Evolutionary conservation across 805 yeast genomes (phyloP).

Genomic region (Ogataea polymorpha): DNA sequence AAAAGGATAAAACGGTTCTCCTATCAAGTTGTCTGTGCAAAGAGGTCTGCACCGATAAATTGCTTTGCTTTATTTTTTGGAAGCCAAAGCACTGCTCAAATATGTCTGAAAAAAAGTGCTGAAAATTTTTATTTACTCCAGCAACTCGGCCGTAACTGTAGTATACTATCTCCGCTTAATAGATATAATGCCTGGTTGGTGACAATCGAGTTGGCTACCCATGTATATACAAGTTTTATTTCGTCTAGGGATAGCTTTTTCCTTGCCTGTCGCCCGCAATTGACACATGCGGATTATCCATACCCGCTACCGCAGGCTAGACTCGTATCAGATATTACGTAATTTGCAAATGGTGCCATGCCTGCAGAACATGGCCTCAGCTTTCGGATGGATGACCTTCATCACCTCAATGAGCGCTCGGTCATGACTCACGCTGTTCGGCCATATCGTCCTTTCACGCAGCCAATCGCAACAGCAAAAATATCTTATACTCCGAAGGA

Average conservation of each 20-base stretch:
- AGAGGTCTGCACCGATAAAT: constrained; percentile 1
- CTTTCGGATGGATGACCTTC: neutral
- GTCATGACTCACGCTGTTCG: constrained; percentile 1
- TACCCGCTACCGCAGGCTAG: neutral
- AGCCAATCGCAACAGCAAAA: constrained; percentile 3
- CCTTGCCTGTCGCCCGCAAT: neutral
- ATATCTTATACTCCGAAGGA: neutral
- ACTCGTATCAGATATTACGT: neutral
- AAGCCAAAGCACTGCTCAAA: constrained; percentile 1
- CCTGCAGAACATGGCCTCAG: no score
- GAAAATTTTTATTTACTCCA: constrained; percentile 8
- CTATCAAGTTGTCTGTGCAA: neutral
- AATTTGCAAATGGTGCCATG: neutral
- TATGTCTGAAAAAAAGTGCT: constrained; percentile 5
- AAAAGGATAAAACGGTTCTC: neutral
- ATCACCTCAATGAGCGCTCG: neutral
- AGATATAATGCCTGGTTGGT: neutral
- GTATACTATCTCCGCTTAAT: constrained; percentile 1
- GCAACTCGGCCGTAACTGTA: constrained; percentile 2
- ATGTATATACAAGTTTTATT: neutral
- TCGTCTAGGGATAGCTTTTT: neutral
- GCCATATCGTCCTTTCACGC: constrained; percentile 5
- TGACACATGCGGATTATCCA: neutral
- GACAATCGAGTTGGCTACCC: neutral
- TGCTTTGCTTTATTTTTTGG: constrained; percentile 6